Conservation (phyloP, 768 basidiomycete genomes). For the Tulasnella sp. region DNA sequence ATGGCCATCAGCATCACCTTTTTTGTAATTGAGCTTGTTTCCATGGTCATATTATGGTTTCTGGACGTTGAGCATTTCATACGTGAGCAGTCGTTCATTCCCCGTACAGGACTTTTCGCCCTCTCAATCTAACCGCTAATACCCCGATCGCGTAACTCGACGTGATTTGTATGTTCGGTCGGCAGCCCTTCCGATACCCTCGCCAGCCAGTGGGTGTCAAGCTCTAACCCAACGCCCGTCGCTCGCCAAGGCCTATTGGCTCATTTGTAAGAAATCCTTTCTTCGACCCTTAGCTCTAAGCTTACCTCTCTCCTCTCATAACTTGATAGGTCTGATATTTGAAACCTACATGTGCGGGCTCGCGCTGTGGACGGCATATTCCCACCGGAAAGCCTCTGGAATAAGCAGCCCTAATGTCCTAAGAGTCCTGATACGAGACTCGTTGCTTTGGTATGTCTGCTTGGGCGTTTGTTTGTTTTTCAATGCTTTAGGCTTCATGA, state of each 20-base stretch:
- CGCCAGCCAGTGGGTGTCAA: neutral
- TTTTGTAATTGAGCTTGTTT: neutral
- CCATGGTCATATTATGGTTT: neutral
- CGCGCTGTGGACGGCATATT: neutral
- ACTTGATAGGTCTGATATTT: constrained; percentile 25
- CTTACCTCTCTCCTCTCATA: too few species aligned
- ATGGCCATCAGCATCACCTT: neutral
- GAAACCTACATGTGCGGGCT: neutral
- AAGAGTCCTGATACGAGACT: constrained; percentile 23
- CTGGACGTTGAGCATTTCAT: neutral
- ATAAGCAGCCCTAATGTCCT: constrained; percentile 27
- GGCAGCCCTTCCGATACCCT: neutral
- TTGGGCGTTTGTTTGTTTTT: neutral
- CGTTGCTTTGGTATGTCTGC: neutral
- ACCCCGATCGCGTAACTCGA: too few species aligned
- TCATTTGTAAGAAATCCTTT: neutral
- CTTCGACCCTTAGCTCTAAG: too few species aligned
- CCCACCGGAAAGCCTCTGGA: constrained; percentile 32
- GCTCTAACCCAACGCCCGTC: neutral
- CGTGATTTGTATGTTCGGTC: too few species aligned
- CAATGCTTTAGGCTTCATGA: neutral
- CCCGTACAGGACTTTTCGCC: too few species aligned
- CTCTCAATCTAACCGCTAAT: too few species aligned
- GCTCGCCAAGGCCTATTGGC: neutral
- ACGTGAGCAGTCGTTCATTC: neutral